A percentile compares a stretch with the other conserved stretches of the same genome.
Evolutionary conservation across 108 stramenopile species (phyloP).

Genomic region (Cylindrotheca closterium): DNA sequence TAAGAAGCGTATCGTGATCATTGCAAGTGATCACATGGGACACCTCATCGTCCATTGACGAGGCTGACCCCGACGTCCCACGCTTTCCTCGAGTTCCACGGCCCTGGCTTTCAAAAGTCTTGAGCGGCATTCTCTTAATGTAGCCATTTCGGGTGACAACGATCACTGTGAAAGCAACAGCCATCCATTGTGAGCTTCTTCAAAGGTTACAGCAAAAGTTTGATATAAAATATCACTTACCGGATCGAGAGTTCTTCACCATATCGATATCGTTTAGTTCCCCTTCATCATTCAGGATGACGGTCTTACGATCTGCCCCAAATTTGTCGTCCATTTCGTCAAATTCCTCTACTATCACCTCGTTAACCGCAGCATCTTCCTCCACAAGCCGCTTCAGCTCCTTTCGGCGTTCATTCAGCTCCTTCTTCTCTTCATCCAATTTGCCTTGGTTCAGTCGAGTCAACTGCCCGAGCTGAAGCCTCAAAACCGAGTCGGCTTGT

Average conservation of each 20-base stretch:
- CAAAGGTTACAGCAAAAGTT: not conserved
- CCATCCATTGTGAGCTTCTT: not conserved
- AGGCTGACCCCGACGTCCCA: slow-evolving; percentile 59
- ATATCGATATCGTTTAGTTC: slow-evolving; percentile 88
- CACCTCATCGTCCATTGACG: slow-evolving; percentile 73
- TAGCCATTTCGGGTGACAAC: slow-evolving; percentile 92
- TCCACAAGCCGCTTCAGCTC: slow-evolving; percentile 55
- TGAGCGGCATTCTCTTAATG: slow-evolving; percentile 95
- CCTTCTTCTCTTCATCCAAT: slow-evolving; percentile 68
- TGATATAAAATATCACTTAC: slow-evolving; percentile 7
- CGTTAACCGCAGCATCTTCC: slow-evolving; percentile 76
- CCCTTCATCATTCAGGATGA: slow-evolving; percentile 81
- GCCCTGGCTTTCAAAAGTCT: slow-evolving; percentile 89
- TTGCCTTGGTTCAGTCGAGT: slow-evolving; percentile 88
- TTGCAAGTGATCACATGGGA: slow-evolving; percentile 94
- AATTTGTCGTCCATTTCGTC: slow-evolving; percentile 65
- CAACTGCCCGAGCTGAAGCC: slow-evolving; percentile 88
- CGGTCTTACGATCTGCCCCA: slow-evolving; percentile 78
- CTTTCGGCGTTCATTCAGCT: slow-evolving; percentile 47
- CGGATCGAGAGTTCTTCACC: slow-evolving; percentile 79
- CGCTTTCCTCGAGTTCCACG: slow-evolving; percentile 83
- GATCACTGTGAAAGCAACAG: slow-evolving; percentile 52
- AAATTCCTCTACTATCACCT: slow-evolving; percentile 82
- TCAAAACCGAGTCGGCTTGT: slow-evolving; percentile 92
- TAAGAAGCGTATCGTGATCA: slow-evolving; percentile 93